Base-by-base conservation (phyloP, 768 basidiomycete species). In the Boletus pseudo-olivaceus region DNA sequence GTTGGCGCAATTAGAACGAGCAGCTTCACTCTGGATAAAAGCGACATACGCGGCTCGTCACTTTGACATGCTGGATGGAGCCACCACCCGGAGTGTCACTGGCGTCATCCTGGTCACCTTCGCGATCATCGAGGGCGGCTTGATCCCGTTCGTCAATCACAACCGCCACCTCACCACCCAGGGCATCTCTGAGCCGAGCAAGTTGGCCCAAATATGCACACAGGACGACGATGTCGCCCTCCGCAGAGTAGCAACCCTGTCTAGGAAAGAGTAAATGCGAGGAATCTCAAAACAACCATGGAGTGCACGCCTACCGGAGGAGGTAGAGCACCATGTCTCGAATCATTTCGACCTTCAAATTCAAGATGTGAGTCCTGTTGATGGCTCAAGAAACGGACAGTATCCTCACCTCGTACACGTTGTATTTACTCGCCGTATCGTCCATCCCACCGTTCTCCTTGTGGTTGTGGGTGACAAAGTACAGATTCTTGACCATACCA, bases 91-190 rank as follows among this genome's bases (percentile, higher is more conserved):
- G 39, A 23, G 62, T 60, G n/a, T 69, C 63, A 0, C 57, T 53
- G 12, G 53, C 62, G 7, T 76, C 77, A 1, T 75, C 76, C 5
- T 66, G 63, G 8, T 70, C 69, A 11, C 66, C 68, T 50, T 83
- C 83, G 37, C 76, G 76, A 53, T 80, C 77, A 0, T 74, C 80
- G 1, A 90, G 75, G n/a, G 77, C 77, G 3, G 75, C 78, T 62
- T 83, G 76, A 59, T 90, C 88, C 14, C 82, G 75, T 46, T 88
- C 87, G 51, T 90, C 87, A 32, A 90, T 79, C 20, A 83, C 71
- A 4, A 88, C 79, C 0, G 84, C 78, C 29, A 91, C 77, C 51
- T 80, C 75, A 1, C 67, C 61, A 8, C 62, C 56, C 3, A 82
- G 61, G 1, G 73, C 75, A 20, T 76, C 76, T 20, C 78, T 69